Evolutionary conservation across 495 filamentous ascomycete species (phyloP), one percentile per base, ranked within the genome.

Genomic region (Cenococcum geophilum): DNA sequence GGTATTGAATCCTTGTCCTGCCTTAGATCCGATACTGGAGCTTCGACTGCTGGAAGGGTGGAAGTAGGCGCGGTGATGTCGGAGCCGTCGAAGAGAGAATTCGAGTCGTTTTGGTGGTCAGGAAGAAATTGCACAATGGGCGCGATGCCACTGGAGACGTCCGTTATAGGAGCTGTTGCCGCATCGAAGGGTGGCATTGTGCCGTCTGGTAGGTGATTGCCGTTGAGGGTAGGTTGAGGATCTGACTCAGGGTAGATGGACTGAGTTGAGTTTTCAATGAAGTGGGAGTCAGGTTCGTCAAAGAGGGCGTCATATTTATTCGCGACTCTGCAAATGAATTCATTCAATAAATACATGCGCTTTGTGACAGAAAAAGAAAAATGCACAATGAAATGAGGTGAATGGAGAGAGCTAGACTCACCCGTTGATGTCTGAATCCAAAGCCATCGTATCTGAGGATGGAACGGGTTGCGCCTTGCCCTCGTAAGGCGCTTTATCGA

Each of bases 391-490:
- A 32, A 32, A 32, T 32, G 27, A 32, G 27, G 27, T 32, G 27
- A 32, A 32, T 32, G 55, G 21, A 32, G 49, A 52, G 49, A 23
- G 58, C 32, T 59, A 59, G 63, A 77, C 78, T 78, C 69, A 80
- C 78, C 74, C 75, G 65, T 80, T 77, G 56, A 76, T 71, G 20
- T 77, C 74, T 36, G 66, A 42, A 60, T 76, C 72, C 37, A 80
- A 54, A 54, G 77, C 72, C 74, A 77, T 76, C 64, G 74, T 72
- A 62, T 79, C 77, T 53, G 71, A 68, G 55, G 74, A 68, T 63
- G 72, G 69, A 68, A 75, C 72, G 37, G 76, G 68, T 61, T 70
- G 70, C 20, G 73, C 70, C 72, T 80, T 83, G 57, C 76, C 74
- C 62, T 79, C 76, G 43, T 78, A 71, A 59, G 75, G 65, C 22